These are phyloP conservation scores for Diaporthe destruens DNA, from an alignment of 2,329 filamentous ascomycete genomes.

Conservation along the genomic window DNA sequence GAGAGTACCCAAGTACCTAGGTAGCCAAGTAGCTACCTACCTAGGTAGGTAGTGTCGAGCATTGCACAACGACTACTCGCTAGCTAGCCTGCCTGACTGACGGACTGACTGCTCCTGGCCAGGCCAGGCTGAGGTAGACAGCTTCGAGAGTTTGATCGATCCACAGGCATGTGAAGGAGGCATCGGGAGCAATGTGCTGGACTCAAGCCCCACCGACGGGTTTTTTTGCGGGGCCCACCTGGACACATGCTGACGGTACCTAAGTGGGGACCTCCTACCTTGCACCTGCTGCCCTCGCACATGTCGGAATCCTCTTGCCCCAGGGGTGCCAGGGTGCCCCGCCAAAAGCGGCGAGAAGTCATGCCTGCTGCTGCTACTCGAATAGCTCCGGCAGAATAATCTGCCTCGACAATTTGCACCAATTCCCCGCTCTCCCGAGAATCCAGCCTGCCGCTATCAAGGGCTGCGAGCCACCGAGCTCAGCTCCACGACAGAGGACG, in stretches of 20 bases:
- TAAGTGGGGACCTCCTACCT: conserved; percentile 21
- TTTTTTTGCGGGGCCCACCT: conserved; percentile 27
- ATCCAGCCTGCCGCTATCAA: not conserved
- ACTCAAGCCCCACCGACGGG: conserved; percentile 7
- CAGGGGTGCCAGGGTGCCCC: conserved; percentile 4
- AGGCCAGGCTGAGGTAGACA: not conserved
- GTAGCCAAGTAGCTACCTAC: no score
- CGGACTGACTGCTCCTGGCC: not conserved
- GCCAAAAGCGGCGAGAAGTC: conserved; percentile 36
- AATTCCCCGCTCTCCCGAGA: not conserved
- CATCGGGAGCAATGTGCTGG: not conserved
- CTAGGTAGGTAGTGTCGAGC: not conserved
- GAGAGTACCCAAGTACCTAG: not conserved
- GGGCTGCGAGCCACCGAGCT: no score
- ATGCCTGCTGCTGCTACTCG: not conserved
- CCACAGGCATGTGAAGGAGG: conserved; percentile 34
- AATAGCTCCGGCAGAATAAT: conserved; percentile 24
- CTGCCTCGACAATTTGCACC: not conserved
- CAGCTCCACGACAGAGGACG: not conserved
- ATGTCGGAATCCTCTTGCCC: conserved; percentile 13
- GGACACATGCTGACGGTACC: conserved; percentile 24
- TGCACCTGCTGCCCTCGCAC: conserved; percentile 9
- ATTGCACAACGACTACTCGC: not conserved
- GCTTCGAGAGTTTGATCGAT: not conserved
- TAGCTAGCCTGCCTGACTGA: not conserved